Percentiles rank a stretch among this genome's conserved stretches.
These are phyloP conservation scores for Microsporum audouinii DNA, from an alignment of 2,329 filamentous ascomycete genomes.

Conservation along the genomic window DNA sequence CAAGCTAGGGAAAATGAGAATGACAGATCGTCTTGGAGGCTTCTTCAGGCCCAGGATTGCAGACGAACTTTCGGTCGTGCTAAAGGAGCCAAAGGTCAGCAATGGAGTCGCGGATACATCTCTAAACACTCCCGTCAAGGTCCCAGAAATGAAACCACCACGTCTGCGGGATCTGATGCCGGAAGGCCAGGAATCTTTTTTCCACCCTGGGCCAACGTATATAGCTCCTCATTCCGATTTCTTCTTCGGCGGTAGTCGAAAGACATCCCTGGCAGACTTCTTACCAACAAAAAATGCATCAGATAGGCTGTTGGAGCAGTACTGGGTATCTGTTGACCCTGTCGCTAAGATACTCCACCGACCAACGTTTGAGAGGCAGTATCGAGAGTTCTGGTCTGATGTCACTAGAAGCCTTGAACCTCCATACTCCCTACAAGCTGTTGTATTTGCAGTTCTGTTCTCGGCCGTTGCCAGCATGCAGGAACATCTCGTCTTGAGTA, in stretches of 20 bases:
- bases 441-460: constrained; percentile 59
- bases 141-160: not conserved
- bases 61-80: constrained; percentile 41
- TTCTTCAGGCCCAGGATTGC: constrained; percentile 58
- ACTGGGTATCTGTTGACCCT: constrained; percentile 57
- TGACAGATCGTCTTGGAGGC: constrained; percentile 64
- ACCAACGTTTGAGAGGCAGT: constrained; percentile 54
- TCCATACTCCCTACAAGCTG: constrained; percentile 51
- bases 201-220: constrained; percentile 54
- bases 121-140: not conserved
- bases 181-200: constrained; percentile 33
- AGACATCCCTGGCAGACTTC: constrained; percentile 46
- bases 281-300: constrained; percentile 48
- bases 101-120: not conserved
- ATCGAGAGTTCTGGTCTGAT: constrained; percentile 54
- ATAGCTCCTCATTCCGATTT: constrained; percentile 57
- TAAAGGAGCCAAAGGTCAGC: not conserved
- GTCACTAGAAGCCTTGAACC: constrained; percentile 51
- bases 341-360: constrained; percentile 57
- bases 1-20: constrained; percentile 57
- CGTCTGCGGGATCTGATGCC: not conserved
- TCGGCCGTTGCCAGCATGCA: constrained; percentile 57
- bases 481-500: constrained; percentile 40
- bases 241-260: constrained; percentile 48
- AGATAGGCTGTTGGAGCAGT: constrained; percentile 54